These are phyloP conservation scores for Lasiodiplodia hormozganensis DNA, from an alignment of 2,329 filamentous ascomycete species.

Conservation along the genomic window DNA sequence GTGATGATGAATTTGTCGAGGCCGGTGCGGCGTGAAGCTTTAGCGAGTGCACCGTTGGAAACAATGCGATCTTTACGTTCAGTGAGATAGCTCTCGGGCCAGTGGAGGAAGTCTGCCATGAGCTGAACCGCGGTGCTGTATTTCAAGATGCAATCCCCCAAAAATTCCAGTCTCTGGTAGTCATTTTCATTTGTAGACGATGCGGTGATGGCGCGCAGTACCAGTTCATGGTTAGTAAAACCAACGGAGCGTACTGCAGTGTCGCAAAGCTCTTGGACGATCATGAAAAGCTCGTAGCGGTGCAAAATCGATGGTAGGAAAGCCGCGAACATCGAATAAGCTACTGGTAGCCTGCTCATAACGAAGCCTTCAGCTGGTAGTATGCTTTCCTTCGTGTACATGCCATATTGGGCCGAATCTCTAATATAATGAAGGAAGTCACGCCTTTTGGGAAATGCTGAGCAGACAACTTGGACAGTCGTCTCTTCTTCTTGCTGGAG, in stretches of 20 bases:
- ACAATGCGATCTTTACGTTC: conserved; percentile 72
- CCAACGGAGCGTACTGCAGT: conserved; percentile 61
- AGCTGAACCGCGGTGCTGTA: conserved; percentile 72
- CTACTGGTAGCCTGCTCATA: conserved; percentile 54
- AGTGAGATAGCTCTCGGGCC: conserved; percentile 80
- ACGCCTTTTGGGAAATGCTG: conserved; percentile 58
- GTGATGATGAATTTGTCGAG: conserved; percentile 77
- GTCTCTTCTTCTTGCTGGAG: neutral
- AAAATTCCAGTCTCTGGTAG: conserved; percentile 85
- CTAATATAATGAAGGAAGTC: conserved; percentile 64
- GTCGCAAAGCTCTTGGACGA: conserved; percentile 66
- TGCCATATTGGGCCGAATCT: conserved; percentile 33
- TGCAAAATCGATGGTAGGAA: conserved; percentile 77
- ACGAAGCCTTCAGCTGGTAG: conserved; percentile 58
- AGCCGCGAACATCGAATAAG: conserved; percentile 58
- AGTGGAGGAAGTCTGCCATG: conserved; percentile 64
- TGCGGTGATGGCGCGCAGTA: conserved; percentile 75
- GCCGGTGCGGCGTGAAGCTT: conserved; percentile 66
- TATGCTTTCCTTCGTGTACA: conserved; percentile 54
- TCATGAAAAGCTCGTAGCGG: conserved; percentile 68
- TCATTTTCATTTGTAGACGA: conserved; percentile 68
- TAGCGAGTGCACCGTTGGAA: conserved; percentile 75
- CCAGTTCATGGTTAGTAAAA: conserved; percentile 60
- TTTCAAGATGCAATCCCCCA: conserved; percentile 87
- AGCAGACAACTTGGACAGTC: neutral